These are phyloP conservation scores for Metarhizium brunneum DNA, from an alignment of 2,329 filamentous ascomycete genomes.

Conservation along the genomic window DNA sequence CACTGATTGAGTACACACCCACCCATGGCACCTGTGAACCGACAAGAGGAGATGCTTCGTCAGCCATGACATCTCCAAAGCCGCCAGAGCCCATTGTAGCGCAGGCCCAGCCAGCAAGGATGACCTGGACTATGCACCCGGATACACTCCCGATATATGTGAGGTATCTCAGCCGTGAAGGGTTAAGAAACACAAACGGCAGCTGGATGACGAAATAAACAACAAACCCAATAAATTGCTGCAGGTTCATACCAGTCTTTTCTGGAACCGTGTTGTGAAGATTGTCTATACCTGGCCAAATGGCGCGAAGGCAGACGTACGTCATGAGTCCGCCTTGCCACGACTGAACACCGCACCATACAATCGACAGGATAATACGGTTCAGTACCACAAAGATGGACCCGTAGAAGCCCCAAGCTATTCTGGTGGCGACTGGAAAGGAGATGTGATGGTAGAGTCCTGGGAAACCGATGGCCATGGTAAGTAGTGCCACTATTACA, in stretches of 20 bases:
- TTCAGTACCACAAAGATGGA: slow-evolving; percentile 28
- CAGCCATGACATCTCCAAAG: background rate
- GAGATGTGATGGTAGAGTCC: slow-evolving; percentile 27
- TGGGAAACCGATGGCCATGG: background rate
- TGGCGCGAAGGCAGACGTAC: slow-evolving; percentile 13
- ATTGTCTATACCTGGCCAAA: slow-evolving; percentile 16
- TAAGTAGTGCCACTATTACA: background rate
- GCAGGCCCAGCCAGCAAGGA: slow-evolving; percentile 26
- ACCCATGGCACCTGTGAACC: background rate
- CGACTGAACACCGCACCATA: slow-evolving; percentile 29
- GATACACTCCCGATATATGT: slow-evolving; percentile 20
- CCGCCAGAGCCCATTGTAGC: slow-evolving; percentile 22
- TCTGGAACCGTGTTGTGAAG: slow-evolving; percentile 16
- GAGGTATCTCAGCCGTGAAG: slow-evolving; percentile 26
- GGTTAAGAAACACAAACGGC: slow-evolving; percentile 32
- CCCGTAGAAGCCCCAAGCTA: slow-evolving; percentile 32
- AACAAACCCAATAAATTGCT: slow-evolving; percentile 20
- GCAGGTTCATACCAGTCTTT: slow-evolving; percentile 14
- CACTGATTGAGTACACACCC: background rate
- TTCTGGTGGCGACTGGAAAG: slow-evolving; percentile 30
- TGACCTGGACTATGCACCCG: slow-evolving; percentile 19
- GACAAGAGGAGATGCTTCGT: background rate
- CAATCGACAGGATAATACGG: slow-evolving; percentile 28
- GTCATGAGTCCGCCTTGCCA: slow-evolving; percentile 17
- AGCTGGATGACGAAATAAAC: slow-evolving; percentile 19